phyloP scores from a whole-genome alignment of 768 basidiomycete species.

The Mycena metata region DNA sequence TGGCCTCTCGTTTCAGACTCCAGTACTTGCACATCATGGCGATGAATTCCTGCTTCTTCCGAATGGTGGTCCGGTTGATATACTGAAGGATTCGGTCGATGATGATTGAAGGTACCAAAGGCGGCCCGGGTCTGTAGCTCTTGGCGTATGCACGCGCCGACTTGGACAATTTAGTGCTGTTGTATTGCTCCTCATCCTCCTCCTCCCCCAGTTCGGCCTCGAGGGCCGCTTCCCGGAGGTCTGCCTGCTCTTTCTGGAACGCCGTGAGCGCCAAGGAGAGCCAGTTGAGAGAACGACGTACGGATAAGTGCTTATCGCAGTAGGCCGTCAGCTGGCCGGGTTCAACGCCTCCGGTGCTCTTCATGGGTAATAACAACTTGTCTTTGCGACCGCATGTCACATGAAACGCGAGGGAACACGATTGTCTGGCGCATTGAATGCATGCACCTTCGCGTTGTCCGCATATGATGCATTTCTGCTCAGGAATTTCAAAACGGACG shows the following conservation, averaged over 20 bases:
- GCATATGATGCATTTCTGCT: slow-evolving; percentile 65
- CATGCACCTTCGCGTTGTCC: slow-evolving; percentile 80
- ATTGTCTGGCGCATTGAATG: slow-evolving; percentile 93
- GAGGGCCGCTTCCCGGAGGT: slow-evolving; percentile 68
- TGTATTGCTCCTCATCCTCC: slow-evolving; percentile 55
- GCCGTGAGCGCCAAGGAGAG: slow-evolving; percentile 6
- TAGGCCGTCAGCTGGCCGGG: slow-evolving; percentile 80
- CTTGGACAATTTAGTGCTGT: slow-evolving; percentile 68
- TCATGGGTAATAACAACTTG: slow-evolving; percentile 90
- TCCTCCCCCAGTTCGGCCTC: slow-evolving; percentile 64
- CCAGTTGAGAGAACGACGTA: slow-evolving; percentile 52
- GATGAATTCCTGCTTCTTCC: slow-evolving; percentile 85
- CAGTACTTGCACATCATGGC: slow-evolving; percentile 90
- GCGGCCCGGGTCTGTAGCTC: slow-evolving; percentile 92
- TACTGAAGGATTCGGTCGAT: slow-evolving; percentile 85
- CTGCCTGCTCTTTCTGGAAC: slow-evolving; percentile 76
- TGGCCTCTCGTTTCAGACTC: slow-evolving; percentile 96
- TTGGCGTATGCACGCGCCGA: slow-evolving; percentile 92
- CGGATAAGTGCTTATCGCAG: slow-evolving; percentile 94
- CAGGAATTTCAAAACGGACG: not conserved
- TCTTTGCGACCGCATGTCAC: slow-evolving; percentile 93
- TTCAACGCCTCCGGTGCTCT: slow-evolving; percentile 81
- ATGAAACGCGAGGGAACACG: slow-evolving; percentile 95
- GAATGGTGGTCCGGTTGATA: slow-evolving; percentile 73
- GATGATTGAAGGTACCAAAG: slow-evolving; percentile 89